Base-by-base conservation (phyloP, 1,284 basidiomycete genomes). In the Ustilago bromivora region DNA sequence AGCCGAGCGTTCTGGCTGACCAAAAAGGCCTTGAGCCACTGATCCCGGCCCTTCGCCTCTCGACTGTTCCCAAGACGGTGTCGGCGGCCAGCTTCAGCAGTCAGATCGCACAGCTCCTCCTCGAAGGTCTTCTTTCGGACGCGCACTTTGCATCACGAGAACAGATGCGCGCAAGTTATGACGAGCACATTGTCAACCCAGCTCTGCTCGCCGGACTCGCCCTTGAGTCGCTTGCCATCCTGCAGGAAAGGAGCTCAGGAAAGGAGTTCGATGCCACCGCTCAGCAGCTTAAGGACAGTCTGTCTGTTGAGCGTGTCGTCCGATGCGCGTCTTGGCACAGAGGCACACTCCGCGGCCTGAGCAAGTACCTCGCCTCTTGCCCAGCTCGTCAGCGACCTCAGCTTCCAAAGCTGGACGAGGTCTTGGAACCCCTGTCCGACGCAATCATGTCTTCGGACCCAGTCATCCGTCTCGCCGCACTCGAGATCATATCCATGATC, bases 381-480 rank as follows among this genome's bases (percentile, higher is more conserved):
- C 56, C 66, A 4, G 58, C 62, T 23, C 54, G 66, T n/a, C 34
- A 43, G 8, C 65, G 65, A 38, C 74, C 72, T 31, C 55, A 51
- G 52, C 49, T 79, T 28, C 74, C 78, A 3, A 51, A 54, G 54
- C 38, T 78, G 17, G 46, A 40, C 0, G 46, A 74, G 2, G 59
- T 72, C 19, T 40, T 65, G 36, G 74, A 66, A 34, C 59, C 69
- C 11, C 31, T 84, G 36, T 55, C 63, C 7, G 34, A 34, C 4
- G 69, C 70, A 2, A 23, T 81, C 59, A 79, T 82, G 66, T 68
- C 73, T 15, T 57, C 78, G 11, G 82, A 85, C 34, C 80, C 76
- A 0, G 57, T 55, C 1, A 35, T 80, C 28, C 82, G 83, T 6
- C 62, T 67, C 3, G 76, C 82, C 1, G 75, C 82, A 3, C 62